Evolutionary conservation across 1,284 basidiomycete genomes (phyloP), one percentile per base, ranked within the genome.

Genomic region (Coniophora puteana): DNA sequence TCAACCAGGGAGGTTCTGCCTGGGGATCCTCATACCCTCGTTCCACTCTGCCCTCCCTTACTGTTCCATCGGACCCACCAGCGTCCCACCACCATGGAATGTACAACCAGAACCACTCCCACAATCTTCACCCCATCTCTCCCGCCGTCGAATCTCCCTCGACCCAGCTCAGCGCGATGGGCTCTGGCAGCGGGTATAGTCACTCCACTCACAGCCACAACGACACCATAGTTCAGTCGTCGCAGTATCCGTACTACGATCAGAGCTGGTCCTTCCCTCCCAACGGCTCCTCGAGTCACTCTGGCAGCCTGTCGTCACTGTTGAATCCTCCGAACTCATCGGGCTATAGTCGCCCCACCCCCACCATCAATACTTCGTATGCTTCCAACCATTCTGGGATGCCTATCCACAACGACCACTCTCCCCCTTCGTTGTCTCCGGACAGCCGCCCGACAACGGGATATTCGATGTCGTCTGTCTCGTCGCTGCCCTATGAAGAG

Each of bases 361-460:
- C 79, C 12, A 78, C 78, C 13, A 79, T 83, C 56, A 84, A 83
- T 50, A 83, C 82, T 12, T 78, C 80, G 2, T 87, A 85, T 51
- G 68, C 68, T 2, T 78, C 80, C 2, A 74, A 78, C 6, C 84
- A 83, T 61, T 77, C 80, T 12, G 75, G 72, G 21, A 72, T 84
- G 61, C 78, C 79, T 25, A 72, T 84, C 68, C 72, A 77, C 51
- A 66, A 66, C 33, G 81, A 83, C 48, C 81, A 83, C 49, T 82
- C 75, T 31, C 71, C 79, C 4, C 83, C 82, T 0, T 84, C 83
- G 4, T 59, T 86, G 45, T 89, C 87, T 2, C 87, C 88, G 3
- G 87, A 89, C 48, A 85, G 83, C 59, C 78, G 87, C 37, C 87
- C 87, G 3, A 83, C 80, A 2, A 89, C 87, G 0, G 85, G 87